phyloP scores from a whole-genome alignment of 208 protist species.

The Acanthamoeba royreba region DNA sequence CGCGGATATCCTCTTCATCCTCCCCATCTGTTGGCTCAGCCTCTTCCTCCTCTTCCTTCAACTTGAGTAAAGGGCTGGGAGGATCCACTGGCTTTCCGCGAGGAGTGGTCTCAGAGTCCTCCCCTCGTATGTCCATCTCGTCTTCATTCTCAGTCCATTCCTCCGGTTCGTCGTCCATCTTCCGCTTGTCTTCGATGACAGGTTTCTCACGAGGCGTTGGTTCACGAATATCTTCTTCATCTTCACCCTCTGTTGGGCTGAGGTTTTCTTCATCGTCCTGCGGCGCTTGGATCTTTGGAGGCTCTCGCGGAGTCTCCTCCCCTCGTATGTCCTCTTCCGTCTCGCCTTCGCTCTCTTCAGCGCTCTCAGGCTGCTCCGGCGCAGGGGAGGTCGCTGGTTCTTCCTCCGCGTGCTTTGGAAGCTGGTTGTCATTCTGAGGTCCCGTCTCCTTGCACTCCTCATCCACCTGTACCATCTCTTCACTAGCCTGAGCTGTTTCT shows the following conservation, averaged over 20 bases:
- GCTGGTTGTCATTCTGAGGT: too few species aligned
- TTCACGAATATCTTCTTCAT: background rate
- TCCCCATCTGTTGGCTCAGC: background rate
- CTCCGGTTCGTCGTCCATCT: background rate
- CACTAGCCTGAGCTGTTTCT: too few species aligned
- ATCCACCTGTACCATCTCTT: too few species aligned
- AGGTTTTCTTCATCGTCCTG: background rate
- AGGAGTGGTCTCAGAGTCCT: background rate
- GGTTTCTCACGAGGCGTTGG: background rate
- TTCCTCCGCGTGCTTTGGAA: too few species aligned
- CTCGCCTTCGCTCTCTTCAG: background rate
- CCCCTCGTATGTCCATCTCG: background rate
- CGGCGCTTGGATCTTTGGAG: background rate
- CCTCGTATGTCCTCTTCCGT: background rate
- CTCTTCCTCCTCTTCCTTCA: background rate
- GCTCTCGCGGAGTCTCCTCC: background rate
- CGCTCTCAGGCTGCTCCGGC: background rate
- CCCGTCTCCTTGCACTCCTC: too few species aligned
- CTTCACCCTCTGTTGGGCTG: background rate
- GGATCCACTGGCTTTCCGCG: background rate
- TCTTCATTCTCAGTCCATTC: background rate
- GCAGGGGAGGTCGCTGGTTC: background rate
- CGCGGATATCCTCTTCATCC: background rate
- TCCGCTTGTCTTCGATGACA: background rate
- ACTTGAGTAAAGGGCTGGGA: background rate